Evolutionary conservation across 2,329 filamentous ascomycete genomes (phyloP), one percentile per base, ranked within the genome.

Genomic region (Aureobasidium sp.): DNA sequence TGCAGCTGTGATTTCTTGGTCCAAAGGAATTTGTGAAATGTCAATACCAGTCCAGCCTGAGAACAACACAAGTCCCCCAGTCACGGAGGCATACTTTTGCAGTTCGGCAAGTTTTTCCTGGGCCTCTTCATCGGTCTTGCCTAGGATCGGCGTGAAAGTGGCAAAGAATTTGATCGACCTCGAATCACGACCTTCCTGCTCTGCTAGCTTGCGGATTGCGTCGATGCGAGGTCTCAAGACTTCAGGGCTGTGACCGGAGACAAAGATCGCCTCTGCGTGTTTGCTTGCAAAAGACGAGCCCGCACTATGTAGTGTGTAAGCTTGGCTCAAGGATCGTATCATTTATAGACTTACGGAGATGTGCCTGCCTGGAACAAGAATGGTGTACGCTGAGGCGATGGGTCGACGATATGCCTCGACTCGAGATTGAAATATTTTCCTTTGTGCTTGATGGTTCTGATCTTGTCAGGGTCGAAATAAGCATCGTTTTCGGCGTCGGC

Each of bases 1-100:
- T 3, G 81, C 84, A 0, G 82, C 82, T 0, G 82, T 85, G 67
- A 91, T 80, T 20, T 87, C 85, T 68, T 89, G 82, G 67, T 90
- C 88, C 0, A 89, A 72, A 0, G 87, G 38, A 48, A 90, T 82
- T 70, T 81, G 81, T 4, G 84, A 87, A 20, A 90, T 79, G 70
- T 90, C 87, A 66, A 90, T 88, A 0, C 88, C 88, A 0, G 87
- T 88, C 84, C 85, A 88, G 1, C 86, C 86, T 45, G 82, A 84
- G 67, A 88, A 85, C 0, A 88, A 77, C 0, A 87, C 87, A 1
- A 89, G 75, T 0, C 85, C 87, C 0, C 86, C 87, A 20, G 87
- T 76, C 0, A 83, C 81, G 0, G 82, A 85, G 1, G 84, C 86
- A 69, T 90, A 82, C 68, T 83, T 84, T 70, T 83, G 80, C 15